A percentile compares a stretch with the other conserved stretches of the same genome.
These are phyloP conservation scores for Cordyceps javanica DNA, from an alignment of 2,329 filamentous ascomycete species.

Conservation along the genomic window DNA sequence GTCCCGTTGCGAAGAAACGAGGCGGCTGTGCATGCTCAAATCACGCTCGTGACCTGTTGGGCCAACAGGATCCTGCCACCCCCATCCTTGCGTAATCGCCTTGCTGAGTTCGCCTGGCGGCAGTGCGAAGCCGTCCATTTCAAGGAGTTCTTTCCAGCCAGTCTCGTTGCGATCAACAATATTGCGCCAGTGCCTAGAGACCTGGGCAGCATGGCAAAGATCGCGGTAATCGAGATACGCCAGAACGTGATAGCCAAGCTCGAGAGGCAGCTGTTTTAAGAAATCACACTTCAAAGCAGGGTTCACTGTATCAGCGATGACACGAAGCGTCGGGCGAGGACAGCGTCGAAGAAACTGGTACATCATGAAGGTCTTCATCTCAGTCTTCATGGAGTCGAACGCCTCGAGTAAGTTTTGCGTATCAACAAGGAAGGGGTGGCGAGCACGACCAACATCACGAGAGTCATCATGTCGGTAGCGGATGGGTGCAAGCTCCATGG, in stretches of 20 bases:
- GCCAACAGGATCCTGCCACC: conserved; percentile 85
- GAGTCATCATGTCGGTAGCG: conserved; percentile 19
- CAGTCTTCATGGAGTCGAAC: conserved; percentile 84
- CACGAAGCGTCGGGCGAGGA: conserved; percentile 78
- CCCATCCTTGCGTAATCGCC: conserved; percentile 89
- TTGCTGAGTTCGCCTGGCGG: conserved; percentile 76
- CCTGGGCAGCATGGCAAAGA: conserved; percentile 83
- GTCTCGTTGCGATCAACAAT: conserved; percentile 90
- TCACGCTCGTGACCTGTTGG: conserved; percentile 74
- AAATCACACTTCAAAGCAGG: conserved; percentile 95
- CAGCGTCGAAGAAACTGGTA: conserved; percentile 89
- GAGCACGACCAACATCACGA: conserved; percentile 22
- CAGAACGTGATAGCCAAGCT: conserved; percentile 82
- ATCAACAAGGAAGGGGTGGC: conserved; percentile 53
- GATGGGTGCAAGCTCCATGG: conserved; percentile 22
- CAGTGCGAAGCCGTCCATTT: conserved; percentile 73
- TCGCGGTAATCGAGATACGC: conserved; percentile 80
- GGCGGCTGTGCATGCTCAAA: conserved; percentile 53
- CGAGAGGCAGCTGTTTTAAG: conserved; percentile 71
- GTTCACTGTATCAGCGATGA: conserved; percentile 86
- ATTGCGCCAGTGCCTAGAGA: conserved; percentile 89
- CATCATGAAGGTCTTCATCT: conserved; percentile 94
- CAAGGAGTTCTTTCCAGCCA: conserved; percentile 90
- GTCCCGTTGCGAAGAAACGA: conserved; percentile 49
- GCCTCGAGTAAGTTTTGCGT: conserved; percentile 81